Base-by-base conservation (phyloP, 164 flowering plant species). In the Chimonanthus salicifolius region DNA sequence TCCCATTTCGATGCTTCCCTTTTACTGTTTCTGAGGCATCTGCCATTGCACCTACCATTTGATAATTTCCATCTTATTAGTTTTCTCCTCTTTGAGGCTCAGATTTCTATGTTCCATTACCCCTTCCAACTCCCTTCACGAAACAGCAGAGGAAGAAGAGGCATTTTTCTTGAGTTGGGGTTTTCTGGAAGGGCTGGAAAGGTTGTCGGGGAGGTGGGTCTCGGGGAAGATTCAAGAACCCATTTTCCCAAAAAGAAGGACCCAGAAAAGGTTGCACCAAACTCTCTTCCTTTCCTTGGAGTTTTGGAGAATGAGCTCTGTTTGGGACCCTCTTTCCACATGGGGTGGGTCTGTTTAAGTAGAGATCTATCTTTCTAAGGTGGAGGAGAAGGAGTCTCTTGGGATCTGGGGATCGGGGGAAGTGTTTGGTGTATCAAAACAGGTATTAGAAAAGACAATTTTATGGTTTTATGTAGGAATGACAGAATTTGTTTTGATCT, bases 51-150 rank as follows among this genome's bases (percentile, higher is more conserved):
- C 94, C 98, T 86, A 92, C 89, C 88, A 76, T 86, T 86, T 33
- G 98, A 89, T 84, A 88, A 86, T 89, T 87, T 33, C 90, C 91
- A 78, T 74, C 81, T 58, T 87, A 84, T 80, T 80, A 71, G 82
- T 44, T 72, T 51, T 43, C 63, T 50, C 69, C 69, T 66, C 62
- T 67, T 60, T 75, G n/a, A 67, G 9, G 46, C 58, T 70, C 15
- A 46, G 74, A 71, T 20, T 75, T 79, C 78, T 83, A 78, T 80
- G 79, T 78, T 62, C 83, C 71, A 70, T 51, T 68, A 58, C 51
- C 68, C 73, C 51, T 64, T 73, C 13, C 71, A 58, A n/a, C 65
- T 68, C 62, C 33, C 48, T 7, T 5, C 47, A 62, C 43, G 58
- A 51, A 33, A 33, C 33, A 33, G 33, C 1, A 33, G 33, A 33